phyloP scores from a whole-genome alignment of 2,329 filamentous ascomycete genomes.

The Pyrenochaeta sp. region DNA sequence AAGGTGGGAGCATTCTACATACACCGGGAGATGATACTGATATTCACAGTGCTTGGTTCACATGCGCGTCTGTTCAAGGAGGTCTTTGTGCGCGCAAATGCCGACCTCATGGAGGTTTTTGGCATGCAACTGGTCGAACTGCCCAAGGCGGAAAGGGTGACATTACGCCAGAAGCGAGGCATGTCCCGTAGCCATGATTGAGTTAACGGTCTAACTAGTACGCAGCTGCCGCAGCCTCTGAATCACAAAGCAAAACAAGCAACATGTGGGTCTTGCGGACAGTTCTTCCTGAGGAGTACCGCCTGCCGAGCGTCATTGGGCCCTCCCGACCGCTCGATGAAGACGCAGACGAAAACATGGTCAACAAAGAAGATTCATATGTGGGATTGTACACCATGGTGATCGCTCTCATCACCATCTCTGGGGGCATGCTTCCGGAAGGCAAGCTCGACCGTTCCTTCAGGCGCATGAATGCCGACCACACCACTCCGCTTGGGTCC shows the following conservation, averaged over 20 bases:
- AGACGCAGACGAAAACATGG: slow-evolving; percentile 47
- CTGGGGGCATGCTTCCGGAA: slow-evolving; percentile 75
- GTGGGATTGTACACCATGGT: slow-evolving; percentile 81
- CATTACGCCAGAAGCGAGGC: slow-evolving; percentile 81
- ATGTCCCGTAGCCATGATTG: slow-evolving; percentile 28
- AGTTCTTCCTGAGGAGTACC: slow-evolving; percentile 72
- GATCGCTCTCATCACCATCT: slow-evolving; percentile 77
- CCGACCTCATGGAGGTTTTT: slow-evolving; percentile 73
- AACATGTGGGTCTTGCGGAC: slow-evolving; percentile 81
- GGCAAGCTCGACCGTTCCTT: slow-evolving; percentile 80
- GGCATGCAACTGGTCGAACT: slow-evolving; percentile 94
- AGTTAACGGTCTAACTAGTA: slow-evolving; percentile 24
- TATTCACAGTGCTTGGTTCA: slow-evolving; percentile 68
- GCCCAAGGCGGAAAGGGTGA: slow-evolving; percentile 80
- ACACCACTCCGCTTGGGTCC: slow-evolving; percentile 74
- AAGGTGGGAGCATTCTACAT: slow-evolving; percentile 42
- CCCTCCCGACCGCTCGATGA: slow-evolving; percentile 71
- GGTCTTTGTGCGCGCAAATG: slow-evolving; percentile 80
- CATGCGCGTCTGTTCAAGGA: slow-evolving; percentile 74
- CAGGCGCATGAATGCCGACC: slow-evolving; percentile 75
- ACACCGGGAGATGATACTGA: not conserved
- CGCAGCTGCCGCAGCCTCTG: slow-evolving; percentile 64
- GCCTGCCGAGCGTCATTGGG: slow-evolving; percentile 68
- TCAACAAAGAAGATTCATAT: slow-evolving; percentile 78
- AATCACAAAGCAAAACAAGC: slow-evolving; percentile 59